Evolutionary conservation across 306 rosid genomes (phyloP).

Genomic region (Cicer chorassanicum): DNA sequence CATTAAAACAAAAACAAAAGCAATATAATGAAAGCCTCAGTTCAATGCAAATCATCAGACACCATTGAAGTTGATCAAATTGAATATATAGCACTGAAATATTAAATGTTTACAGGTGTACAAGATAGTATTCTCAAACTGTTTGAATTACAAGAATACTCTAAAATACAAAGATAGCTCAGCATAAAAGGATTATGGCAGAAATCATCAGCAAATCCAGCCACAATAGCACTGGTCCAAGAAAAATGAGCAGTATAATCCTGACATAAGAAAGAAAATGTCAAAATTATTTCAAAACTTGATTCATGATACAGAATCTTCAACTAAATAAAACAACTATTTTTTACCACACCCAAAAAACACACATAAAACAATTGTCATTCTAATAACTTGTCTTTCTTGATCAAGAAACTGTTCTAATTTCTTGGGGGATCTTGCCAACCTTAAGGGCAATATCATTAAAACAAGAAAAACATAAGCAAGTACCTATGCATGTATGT

Average conservation of each 20-base stretch:
- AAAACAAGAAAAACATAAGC: neutral
- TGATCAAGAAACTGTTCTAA: conserved; percentile 25
- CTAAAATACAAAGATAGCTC: conserved; percentile 54
- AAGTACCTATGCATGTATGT: neutral
- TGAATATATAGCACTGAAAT: conserved; percentile 39
- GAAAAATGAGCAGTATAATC: conserved; percentile 44
- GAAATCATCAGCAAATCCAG: conserved; percentile 46
- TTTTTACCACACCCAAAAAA: neutral
- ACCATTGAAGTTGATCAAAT: conserved; percentile 43
- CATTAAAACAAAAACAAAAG: conserved; percentile 31
- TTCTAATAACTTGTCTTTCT: conserved; percentile 21
- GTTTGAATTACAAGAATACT: conserved; percentile 54
- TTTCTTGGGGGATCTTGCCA: neutral
- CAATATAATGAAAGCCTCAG: conserved; percentile 37
- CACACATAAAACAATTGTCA: neutral
- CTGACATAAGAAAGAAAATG: conserved; percentile 43
- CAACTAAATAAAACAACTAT: conserved; percentile 14
- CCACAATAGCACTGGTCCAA: conserved; percentile 49
- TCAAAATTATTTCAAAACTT: conserved; percentile 35
- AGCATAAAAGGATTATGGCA: conserved; percentile 40
- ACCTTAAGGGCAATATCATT: conserved; percentile 11
- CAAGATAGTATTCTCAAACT: conserved; percentile 47
- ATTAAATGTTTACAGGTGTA: conserved; percentile 54
- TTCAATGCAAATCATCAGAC: conserved; percentile 45
- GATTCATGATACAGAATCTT: conserved; percentile 8